Evolutionary conservation across 768 basidiomycete genomes (phyloP), one percentile per base, ranked within the genome.

Genomic region (Termitomyces bulborhizus): DNA sequence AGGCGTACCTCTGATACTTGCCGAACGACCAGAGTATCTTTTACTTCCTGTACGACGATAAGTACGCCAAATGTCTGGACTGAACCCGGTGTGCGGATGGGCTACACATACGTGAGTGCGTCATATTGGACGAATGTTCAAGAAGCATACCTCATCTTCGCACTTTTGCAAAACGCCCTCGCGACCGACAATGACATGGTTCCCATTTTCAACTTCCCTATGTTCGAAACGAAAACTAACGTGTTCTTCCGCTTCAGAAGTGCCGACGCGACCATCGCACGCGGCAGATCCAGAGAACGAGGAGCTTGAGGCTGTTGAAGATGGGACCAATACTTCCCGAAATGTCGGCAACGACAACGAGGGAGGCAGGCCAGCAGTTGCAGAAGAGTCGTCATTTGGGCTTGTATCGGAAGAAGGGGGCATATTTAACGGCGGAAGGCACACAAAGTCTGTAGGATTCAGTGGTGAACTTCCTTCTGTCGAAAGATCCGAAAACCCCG

Each of bases 21-120:
- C 12, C 83, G 77, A 37, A 93, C 88, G 6, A 77, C 60, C 12
- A 91, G 69, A 3, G 73, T 70, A 24, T 85, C 81, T 7, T 77
- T 72, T 16, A 78, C 66, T 60, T 88, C 82, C 56, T 86, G 83
- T 0, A 91, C 70, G 1, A 79, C 87, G 48, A 93, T 78, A 3
- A 92, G 75, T 0, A 92, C 85, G n/a, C 90, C 90, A 62, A 86
- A 93, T 0, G 82, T 84, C 71, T 93, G 91, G 1, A 92, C 79
- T 1, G 90, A 84, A 3, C 90, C 90, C 12, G 90, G 91, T 0
- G 85, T 83, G 0, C 84, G 81, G 46, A 93, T 93, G 0, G 90
- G 91, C 85, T 88, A 52, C 6, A 43, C 37, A 46, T 36, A 24
- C 11, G 51, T 53, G 34, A n/a, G 18, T 15, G 36, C 54, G 21